A percentile compares a stretch with the other conserved stretches of the same genome.
Conservation (phyloP, 257 asterid genomes). For the Dorcoceras hygrometricum region DNA sequence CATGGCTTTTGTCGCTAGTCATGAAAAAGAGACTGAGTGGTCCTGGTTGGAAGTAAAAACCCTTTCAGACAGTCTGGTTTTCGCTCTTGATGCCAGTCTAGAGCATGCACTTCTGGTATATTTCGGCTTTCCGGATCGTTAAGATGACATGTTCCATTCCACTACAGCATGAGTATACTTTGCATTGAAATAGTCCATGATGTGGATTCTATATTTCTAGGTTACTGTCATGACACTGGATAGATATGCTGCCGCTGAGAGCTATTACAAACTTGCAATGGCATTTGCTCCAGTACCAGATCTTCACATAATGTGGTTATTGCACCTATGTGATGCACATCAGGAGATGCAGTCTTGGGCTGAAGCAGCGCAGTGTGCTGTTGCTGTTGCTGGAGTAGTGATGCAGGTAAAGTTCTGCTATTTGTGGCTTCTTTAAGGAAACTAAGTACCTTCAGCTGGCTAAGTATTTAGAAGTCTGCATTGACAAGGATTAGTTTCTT, state of each 20-base stretch:
- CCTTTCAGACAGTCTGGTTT: slow-evolving; percentile 79
- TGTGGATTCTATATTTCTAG: slow-evolving; percentile 33
- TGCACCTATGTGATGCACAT: slow-evolving; percentile 97
- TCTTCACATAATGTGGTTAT: slow-evolving; percentile 98
- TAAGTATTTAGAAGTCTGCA: slow-evolving; percentile 8
- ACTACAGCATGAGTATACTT: slow-evolving; percentile 1
- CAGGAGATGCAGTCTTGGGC: slow-evolving; percentile 99
- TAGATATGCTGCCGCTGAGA: slow-evolving; percentile 96
- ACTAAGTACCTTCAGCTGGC: not conserved
- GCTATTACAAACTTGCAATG: slow-evolving; percentile 96
- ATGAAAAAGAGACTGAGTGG: slow-evolving; percentile 58
- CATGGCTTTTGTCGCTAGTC: slow-evolving; percentile 48
- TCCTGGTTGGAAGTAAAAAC: slow-evolving; percentile 79
- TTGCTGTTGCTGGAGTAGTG: slow-evolving; percentile 99
- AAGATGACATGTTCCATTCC: slow-evolving; percentile 16
- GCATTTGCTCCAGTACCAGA: slow-evolving; percentile 99
- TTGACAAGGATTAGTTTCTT: slow-evolving; percentile 15
- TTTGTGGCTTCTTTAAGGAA: slow-evolving; percentile 16
- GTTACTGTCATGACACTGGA: slow-evolving; percentile 91
- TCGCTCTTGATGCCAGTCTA: slow-evolving; percentile 99
- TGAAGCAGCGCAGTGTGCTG: slow-evolving; percentile 99
- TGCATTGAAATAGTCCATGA: slow-evolving; percentile 8
- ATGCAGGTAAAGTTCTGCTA: slow-evolving; percentile 63
- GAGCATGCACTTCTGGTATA: slow-evolving; percentile 92
- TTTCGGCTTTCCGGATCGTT: slow-evolving; percentile 26